These are phyloP conservation scores for Fusarium solani-melongenae DNA, from an alignment of 2,329 filamentous ascomycete species.

Conservation along the genomic window DNA sequence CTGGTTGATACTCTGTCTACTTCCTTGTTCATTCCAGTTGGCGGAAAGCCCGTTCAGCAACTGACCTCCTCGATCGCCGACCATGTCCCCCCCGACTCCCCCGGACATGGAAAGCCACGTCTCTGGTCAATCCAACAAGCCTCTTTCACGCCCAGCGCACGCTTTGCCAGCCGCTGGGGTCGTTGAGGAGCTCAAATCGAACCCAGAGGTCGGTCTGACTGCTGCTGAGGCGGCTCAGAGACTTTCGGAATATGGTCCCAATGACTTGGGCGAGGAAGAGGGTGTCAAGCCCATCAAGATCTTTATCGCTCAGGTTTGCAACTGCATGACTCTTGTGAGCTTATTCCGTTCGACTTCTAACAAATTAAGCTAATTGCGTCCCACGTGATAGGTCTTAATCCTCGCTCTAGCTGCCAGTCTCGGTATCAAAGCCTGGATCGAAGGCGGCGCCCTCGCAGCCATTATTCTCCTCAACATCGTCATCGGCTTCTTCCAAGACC, in stretches of 20 bases:
- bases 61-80: not conserved
- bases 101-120: constrained; percentile 33
- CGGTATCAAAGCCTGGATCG: constrained; percentile 67
- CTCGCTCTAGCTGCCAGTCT: constrained; percentile 67
- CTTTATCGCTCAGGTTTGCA: constrained; percentile 72
- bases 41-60: not conserved
- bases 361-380: not conserved
- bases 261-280: constrained; percentile 70
- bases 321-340: constrained; percentile 74
- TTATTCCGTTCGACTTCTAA: accelerated
- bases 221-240: constrained; percentile 64
- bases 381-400: constrained; percentile 56
- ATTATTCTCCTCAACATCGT: constrained; percentile 69
- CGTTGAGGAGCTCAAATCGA: constrained; percentile 64
- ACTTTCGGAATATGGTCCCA: constrained; percentile 67
- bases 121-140: constrained; percentile 58
- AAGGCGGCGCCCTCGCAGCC: constrained; percentile 67
- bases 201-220: constrained; percentile 68
- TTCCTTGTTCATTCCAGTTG: not conserved
- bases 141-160: constrained; percentile 72
- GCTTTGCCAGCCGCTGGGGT: constrained; percentile 65
- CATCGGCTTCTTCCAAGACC: constrained; percentile 60
- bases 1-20: not conserved
- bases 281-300: constrained; percentile 72
- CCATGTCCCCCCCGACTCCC: not conserved